A percentile compares a stretch with the other conserved stretches of the same genome.
phyloP scores from a whole-genome alignment of 2,329 filamentous ascomycete species.

The Trichoderma sp. region DNA sequence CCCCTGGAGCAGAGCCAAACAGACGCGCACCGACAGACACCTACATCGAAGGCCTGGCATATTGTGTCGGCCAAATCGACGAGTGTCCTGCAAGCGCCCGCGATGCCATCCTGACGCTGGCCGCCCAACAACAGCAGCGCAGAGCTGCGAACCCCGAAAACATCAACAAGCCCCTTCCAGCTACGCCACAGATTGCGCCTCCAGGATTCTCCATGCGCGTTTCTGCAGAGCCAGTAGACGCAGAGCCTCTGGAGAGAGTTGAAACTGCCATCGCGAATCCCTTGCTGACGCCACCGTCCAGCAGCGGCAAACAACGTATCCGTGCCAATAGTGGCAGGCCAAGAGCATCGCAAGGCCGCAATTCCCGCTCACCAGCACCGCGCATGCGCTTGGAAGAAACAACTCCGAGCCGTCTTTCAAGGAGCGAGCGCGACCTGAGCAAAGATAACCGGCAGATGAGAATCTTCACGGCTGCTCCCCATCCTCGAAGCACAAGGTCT shows the following conservation, averaged over 20 bases:
- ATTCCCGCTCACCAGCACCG: not conserved
- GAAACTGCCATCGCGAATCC: not conserved
- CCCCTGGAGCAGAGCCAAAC: not conserved
- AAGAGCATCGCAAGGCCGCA: not conserved
- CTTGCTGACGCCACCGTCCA: constrained; percentile 3
- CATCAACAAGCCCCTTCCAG: constrained; percentile 32
- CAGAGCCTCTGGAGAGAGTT: not conserved
- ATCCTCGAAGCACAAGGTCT: not conserved
- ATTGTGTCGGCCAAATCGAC: constrained; percentile 34
- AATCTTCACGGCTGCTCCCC: not conserved
- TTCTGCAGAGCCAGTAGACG: not conserved
- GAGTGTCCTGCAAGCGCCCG: constrained; percentile 27
- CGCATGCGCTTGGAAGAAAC: not conserved
- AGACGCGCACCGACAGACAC: constrained; percentile 6
- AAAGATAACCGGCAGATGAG: not conserved
- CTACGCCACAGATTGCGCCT: constrained; percentile 29
- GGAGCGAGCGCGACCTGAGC: not conserved
- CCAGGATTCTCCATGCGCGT: constrained; percentile 22
- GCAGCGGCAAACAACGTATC: not conserved
- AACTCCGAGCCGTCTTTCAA: not conserved
- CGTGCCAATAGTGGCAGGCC: not conserved
- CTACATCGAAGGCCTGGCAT: constrained; percentile 31
- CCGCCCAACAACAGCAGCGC: constrained; percentile 20
- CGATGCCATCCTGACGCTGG: constrained; percentile 30
- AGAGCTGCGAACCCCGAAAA: not conserved